These are phyloP conservation scores for Botrytis fabae DNA, from an alignment of 2,329 filamentous ascomycete species.

Conservation along the genomic window DNA sequence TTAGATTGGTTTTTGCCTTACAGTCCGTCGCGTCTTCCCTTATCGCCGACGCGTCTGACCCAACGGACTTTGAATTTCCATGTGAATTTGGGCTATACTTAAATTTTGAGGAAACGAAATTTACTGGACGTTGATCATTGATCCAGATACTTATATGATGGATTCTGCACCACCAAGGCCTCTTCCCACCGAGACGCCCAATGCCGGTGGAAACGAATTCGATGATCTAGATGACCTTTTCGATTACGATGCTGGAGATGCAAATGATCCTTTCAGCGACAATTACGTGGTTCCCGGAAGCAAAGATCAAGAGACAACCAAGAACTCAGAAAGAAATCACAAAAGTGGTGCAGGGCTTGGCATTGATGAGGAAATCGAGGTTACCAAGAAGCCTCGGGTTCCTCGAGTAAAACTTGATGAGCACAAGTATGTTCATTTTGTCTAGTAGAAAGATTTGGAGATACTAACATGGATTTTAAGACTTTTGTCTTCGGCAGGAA, in stretches of 20 bases:
- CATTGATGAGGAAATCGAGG: conserved; percentile 82
- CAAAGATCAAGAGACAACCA: conserved; percentile 45
- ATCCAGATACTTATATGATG: neutral
- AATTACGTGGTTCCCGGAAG: conserved; percentile 30
- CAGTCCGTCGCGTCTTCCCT: conserved; percentile 21
- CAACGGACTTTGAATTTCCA: neutral
- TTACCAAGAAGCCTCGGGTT: conserved; percentile 69
- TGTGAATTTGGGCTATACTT: neutral
- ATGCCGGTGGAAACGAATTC: conserved; percentile 48
- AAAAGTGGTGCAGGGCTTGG: conserved; percentile 63
- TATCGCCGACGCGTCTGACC: conserved; percentile 9
- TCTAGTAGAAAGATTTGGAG: conserved; percentile 12
- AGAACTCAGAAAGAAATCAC: conserved; percentile 41
- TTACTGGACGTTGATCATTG: neutral
- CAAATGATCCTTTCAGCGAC: conserved; percentile 36
- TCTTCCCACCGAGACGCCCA: conserved; percentile 34
- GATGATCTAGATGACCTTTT: conserved; percentile 61
- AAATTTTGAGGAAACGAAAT: too few species aligned
- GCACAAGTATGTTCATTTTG: conserved; percentile 53
- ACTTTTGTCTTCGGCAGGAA: conserved; percentile 78
- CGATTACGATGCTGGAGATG: conserved; percentile 66
- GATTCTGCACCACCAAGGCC: conserved; percentile 9
- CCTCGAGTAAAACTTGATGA: conserved; percentile 89
- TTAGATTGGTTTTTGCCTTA: conserved; percentile 22
- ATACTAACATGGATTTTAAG: conserved; percentile 47